Conservation (phyloP, 2,329 filamentous ascomycete genomes). For the Arachnomyces sp. region DNA sequence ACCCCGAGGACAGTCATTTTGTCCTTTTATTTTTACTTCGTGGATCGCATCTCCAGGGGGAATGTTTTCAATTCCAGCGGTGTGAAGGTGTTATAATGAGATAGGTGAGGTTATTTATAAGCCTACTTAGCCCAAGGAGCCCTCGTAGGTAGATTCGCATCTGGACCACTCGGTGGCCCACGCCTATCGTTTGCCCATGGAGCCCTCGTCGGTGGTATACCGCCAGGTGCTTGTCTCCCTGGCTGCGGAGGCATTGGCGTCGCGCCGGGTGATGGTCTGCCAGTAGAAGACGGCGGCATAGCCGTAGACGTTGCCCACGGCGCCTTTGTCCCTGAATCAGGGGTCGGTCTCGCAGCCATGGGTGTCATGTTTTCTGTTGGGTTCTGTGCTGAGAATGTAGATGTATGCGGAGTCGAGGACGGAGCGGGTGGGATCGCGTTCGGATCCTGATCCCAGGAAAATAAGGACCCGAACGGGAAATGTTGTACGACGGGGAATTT, state of each 20-base stretch:
- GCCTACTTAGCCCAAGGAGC: slow-evolving; percentile 1
- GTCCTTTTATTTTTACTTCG: not conserved
- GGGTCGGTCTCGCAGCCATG: slow-evolving; percentile 9
- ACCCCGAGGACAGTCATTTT: too few relatives aligned
- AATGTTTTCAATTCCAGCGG: too few relatives aligned
- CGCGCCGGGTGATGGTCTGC: slow-evolving; percentile 16
- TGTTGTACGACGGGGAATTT: slow-evolving; percentile 99
- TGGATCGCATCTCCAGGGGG: not conserved
- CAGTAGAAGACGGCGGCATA: slow-evolving; percentile 12
- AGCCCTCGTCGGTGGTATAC: not conserved
- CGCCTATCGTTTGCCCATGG: slow-evolving; percentile 7
- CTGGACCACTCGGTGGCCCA: not conserved
- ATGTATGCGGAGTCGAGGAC: slow-evolving; percentile 44
- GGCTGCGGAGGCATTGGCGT: slow-evolving; percentile 13
- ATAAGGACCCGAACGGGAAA: slow-evolving; percentile 74
- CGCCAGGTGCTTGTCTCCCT: slow-evolving; percentile 1
- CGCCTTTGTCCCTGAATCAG: slow-evolving; percentile 23
- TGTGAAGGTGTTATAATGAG: not conserved
- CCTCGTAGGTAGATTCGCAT: not conserved
- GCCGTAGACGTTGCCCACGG: slow-evolving; percentile 26
- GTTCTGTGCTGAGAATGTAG: slow-evolving; percentile 4
- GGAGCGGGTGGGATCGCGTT: slow-evolving; percentile 43
- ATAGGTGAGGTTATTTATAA: slow-evolving; percentile 3
- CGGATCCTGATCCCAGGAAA: slow-evolving; percentile 64
- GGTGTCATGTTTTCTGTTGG: not conserved